Conservation (phyloP, 2,329 filamentous ascomycete genomes). For the Penicillium corylophilum region DNA sequence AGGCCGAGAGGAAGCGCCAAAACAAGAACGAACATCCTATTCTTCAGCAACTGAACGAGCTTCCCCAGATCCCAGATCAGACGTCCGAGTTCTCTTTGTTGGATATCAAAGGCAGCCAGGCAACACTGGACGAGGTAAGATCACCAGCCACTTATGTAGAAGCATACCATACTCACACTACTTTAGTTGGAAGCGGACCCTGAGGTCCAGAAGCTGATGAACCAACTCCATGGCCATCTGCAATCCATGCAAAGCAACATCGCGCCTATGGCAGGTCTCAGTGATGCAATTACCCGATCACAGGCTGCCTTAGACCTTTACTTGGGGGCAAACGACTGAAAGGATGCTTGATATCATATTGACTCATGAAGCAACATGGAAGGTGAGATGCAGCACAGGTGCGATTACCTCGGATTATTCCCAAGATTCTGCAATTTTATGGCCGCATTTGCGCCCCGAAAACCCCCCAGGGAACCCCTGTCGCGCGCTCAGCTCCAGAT, state of each 20-base stretch:
- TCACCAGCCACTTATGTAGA: background rate
- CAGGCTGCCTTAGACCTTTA: constrained; percentile 36
- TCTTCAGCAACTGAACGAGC: constrained; percentile 36
- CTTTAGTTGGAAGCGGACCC: constrained; percentile 39
- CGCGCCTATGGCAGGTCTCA: constrained; percentile 36
- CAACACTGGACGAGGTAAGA: constrained; percentile 37
- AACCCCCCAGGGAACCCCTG: background rate
- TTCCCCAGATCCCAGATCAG: constrained; percentile 12
- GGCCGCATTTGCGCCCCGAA: background rate
- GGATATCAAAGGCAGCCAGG: constrained; percentile 23
- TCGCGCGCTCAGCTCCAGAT: constrained; percentile 11
- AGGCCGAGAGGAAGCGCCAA: constrained; percentile 40
- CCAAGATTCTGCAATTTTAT: background rate
- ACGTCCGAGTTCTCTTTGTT: constrained; percentile 29
- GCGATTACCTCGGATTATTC: background rate
- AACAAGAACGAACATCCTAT: constrained; percentile 45
- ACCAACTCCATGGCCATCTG: constrained; percentile 44
- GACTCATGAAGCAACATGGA: background rate
- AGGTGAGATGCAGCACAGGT: background rate
- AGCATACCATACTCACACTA: background rate
- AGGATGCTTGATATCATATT: background rate
- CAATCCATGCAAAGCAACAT: constrained; percentile 46
- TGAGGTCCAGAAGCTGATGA: constrained; percentile 36
- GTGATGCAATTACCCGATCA: constrained; percentile 39
- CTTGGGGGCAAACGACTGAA: constrained; percentile 34